phyloP scores from a whole-genome alignment of 2,329 filamentous ascomycete genomes.

The Aspergillus aculeatinus region DNA sequence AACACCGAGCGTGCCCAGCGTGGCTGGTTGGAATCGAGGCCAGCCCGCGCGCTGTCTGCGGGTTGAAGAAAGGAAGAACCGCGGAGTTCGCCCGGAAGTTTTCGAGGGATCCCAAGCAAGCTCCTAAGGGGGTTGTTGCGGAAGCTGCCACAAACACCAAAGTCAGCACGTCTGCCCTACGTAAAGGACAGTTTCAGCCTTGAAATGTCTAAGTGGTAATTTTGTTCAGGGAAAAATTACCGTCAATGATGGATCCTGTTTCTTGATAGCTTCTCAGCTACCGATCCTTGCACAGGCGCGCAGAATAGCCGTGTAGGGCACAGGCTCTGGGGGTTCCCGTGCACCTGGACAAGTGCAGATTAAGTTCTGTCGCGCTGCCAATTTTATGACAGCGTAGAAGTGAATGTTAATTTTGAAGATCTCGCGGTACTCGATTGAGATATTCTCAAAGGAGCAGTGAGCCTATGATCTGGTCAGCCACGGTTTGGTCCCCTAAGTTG shows the following conservation, averaged over 20 bases:
- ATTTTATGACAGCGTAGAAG: neutral
- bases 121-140: constrained; percentile 26
- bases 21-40: constrained; percentile 32
- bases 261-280: neutral
- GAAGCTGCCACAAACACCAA: constrained; percentile 20
- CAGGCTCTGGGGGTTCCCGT: neutral
- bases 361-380: neutral
- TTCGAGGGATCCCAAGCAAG: constrained; percentile 30
- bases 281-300: neutral
- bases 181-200: neutral
- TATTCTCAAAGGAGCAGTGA: neutral
- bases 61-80: constrained; percentile 29
- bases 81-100: constrained; percentile 29
- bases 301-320: neutral
- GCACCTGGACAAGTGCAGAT: neutral
- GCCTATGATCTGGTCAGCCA: constrained; percentile 3
- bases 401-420: neutral
- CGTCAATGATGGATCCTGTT: neutral
- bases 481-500: neutral
- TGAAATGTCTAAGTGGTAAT: constrained; percentile 4
- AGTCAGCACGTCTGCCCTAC: constrained; percentile 8
- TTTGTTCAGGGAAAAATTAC: neutral
- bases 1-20: constrained; percentile 31
- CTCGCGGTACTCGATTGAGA: neutral
- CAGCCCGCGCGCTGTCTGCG: constrained; percentile 32